Evolutionary conservation across 2,329 filamentous ascomycete genomes (phyloP).

Genomic region (Capronia americana): DNA sequence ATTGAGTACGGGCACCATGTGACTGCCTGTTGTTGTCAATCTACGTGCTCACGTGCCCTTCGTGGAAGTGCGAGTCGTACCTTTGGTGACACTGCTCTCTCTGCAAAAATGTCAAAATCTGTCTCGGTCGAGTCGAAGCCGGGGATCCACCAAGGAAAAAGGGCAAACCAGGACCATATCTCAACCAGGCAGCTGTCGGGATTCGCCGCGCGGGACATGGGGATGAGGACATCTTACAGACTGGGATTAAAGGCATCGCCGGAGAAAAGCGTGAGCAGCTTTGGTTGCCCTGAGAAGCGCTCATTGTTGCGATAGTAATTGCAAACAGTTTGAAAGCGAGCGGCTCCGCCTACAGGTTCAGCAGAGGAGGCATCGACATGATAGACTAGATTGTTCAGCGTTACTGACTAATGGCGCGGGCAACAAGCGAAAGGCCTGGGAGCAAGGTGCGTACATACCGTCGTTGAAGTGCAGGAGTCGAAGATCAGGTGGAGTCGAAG

Average conservation of each 20-base stretch:
- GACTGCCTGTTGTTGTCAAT: constrained; percentile 51
- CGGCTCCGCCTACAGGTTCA: constrained; percentile 75
- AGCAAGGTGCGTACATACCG: constrained; percentile 34
- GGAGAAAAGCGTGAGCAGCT: constrained; percentile 80
- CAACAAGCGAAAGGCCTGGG: background rate
- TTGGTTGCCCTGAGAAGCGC: constrained; percentile 67
- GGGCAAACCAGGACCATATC: background rate
- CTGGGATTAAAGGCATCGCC: constrained; percentile 93
- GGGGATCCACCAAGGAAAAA: background rate
- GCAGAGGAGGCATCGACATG: constrained; percentile 68
- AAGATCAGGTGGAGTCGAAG: constrained; percentile 67
- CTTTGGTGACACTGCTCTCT: constrained; percentile 88
- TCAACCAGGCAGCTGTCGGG: background rate
- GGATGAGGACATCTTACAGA: constrained; percentile 50
- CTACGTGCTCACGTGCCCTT: constrained; percentile 10
- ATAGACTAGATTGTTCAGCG: constrained; percentile 64
- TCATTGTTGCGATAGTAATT: constrained; percentile 73
- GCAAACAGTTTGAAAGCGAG: constrained; percentile 79
- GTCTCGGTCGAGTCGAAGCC: background rate
- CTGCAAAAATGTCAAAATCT: background rate
- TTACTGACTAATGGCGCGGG: constrained; percentile 1
- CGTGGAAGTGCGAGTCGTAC: constrained; percentile 45
- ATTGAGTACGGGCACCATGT: constrained; percentile 89
- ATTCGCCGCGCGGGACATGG: background rate
- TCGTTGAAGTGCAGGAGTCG: constrained; percentile 92